Conservation (phyloP, 495 filamentous ascomycete genomes). For the Podospora conica region DNA sequence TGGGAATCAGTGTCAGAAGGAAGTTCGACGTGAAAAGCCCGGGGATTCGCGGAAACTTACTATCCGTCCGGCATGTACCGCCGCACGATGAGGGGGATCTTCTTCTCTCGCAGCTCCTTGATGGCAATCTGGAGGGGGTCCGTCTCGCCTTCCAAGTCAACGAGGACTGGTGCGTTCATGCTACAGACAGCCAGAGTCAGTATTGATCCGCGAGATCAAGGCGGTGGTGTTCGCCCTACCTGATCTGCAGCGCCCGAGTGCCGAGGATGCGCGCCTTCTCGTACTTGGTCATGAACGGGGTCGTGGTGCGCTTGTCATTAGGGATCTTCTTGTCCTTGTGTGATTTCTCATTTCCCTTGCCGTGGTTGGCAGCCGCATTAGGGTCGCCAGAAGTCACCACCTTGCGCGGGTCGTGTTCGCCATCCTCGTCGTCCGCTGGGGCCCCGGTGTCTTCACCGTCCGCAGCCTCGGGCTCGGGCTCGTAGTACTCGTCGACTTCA, state of each 20-base stretch:
- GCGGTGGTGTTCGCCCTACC: conserved; percentile 44
- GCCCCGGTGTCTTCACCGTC: conserved; percentile 50
- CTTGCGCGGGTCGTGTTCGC: conserved; percentile 34
- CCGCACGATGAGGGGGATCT: conserved; percentile 91
- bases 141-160: conserved; percentile 95
- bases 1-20: neutral
- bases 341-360: conserved; percentile 46
- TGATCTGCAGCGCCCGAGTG: conserved; percentile 91
- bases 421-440: conserved; percentile 42
- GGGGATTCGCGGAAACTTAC: conserved; percentile 51
- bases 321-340: conserved; percentile 84
- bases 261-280: conserved; percentile 89
- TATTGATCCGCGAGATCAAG: neutral
- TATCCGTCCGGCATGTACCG: conserved; percentile 94
- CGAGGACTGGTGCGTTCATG: conserved; percentile 96
- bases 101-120: conserved; percentile 96
- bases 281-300: conserved; percentile 99
- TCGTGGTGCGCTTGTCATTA: conserved; percentile 81
- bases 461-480: conserved; percentile 51
- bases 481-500: conserved; percentile 54
- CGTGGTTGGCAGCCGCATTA: conserved; percentile 54
- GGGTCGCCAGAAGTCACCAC: conserved; percentile 66
- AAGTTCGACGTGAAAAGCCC: neutral
- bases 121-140: conserved; percentile 95
- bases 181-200: conserved; percentile 37